Evolutionary conservation across 1,284 basidiomycete genomes (phyloP).

Genomic region (Melanopsichium pennsylvanicum): DNA sequence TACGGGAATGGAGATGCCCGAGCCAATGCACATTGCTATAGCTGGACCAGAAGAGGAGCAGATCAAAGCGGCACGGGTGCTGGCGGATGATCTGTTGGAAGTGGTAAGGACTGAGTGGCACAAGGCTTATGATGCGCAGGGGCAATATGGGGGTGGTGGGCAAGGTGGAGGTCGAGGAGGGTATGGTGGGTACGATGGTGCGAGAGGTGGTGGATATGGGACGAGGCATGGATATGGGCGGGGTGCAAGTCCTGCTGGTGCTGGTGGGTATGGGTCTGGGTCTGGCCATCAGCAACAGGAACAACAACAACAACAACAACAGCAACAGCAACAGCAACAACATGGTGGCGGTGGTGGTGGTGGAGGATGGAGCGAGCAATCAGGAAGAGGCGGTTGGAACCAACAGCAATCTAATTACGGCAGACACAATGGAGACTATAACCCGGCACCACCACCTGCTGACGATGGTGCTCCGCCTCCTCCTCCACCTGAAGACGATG

Average conservation of each 20-base stretch:
- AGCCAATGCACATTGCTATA: constrained; percentile 77
- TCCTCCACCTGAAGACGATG: constrained; percentile 52
- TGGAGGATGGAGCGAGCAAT: too few species aligned
- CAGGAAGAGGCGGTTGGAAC: constrained; percentile 13
- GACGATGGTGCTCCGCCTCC: constrained; percentile 44
- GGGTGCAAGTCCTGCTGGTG: constrained; percentile 13
- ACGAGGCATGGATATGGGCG: constrained; percentile 9
- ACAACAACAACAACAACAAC: constrained; percentile 28
- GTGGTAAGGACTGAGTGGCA: constrained; percentile 58
- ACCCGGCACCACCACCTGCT: constrained; percentile 25
- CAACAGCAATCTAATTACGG: constrained; percentile 15
- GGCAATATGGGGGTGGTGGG: constrained; percentile 6
- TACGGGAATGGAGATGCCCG: constrained; percentile 86
- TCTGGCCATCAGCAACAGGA: constrained; percentile 21
- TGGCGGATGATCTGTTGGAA: constrained; percentile 61
- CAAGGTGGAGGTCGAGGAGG: constrained; percentile 7
- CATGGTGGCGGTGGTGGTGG: constrained; percentile 9
- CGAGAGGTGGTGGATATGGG: constrained; percentile 15
- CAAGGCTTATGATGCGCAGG: constrained; percentile 51
- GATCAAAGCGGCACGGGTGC: constrained; percentile 52
- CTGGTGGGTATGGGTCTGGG: constrained; percentile 29
- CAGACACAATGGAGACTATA: constrained; percentile 16
- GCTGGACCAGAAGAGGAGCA: constrained; percentile 57
- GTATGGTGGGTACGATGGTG: constrained; percentile 11
- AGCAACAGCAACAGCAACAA: constrained; percentile 24